phyloP scores from a whole-genome alignment of 2,329 filamentous ascomycete species.

The Shiraia sp. region DNA sequence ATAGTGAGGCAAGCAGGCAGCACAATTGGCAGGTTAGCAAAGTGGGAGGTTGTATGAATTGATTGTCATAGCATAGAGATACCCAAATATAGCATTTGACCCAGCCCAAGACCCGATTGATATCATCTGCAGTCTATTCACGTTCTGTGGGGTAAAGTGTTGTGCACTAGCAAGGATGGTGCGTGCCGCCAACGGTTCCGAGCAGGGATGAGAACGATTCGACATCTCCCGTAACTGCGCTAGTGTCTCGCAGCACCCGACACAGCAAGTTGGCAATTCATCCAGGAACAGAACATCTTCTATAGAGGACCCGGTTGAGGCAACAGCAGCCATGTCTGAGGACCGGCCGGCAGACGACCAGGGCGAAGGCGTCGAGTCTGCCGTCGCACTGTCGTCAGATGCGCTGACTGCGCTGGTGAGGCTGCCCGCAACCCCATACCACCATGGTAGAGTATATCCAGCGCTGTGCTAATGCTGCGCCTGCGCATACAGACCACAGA shows the following conservation, averaged over 20 bases:
- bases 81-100: neutral
- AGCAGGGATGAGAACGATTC: constrained; percentile 16
- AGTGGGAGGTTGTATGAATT: constrained; percentile 70
- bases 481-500: constrained; percentile 31
- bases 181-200: constrained; percentile 18
- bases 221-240: constrained; percentile 25
- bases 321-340: constrained; percentile 41
- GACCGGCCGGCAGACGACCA: constrained; percentile 37
- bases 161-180: constrained; percentile 10
- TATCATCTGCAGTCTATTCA: constrained; percentile 4
- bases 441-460: too few species aligned
- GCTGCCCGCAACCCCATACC: constrained; percentile 9
- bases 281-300: constrained; percentile 2
- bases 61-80: neutral
- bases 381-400: constrained; percentile 31
- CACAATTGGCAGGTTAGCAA: constrained; percentile 74
- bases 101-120: constrained; percentile 1
- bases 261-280: constrained; percentile 5
- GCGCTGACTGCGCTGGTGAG: constrained; percentile 39
- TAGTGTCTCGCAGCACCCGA: constrained; percentile 23
- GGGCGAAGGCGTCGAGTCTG: constrained; percentile 27
- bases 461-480: constrained; percentile 26
- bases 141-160: constrained; percentile 13
- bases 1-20: constrained; percentile 83
- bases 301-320: neutral